These are phyloP conservation scores for Ophiostoma sp. DNA, from an alignment of 2,329 filamentous ascomycete genomes.

Conservation along the genomic window DNA sequence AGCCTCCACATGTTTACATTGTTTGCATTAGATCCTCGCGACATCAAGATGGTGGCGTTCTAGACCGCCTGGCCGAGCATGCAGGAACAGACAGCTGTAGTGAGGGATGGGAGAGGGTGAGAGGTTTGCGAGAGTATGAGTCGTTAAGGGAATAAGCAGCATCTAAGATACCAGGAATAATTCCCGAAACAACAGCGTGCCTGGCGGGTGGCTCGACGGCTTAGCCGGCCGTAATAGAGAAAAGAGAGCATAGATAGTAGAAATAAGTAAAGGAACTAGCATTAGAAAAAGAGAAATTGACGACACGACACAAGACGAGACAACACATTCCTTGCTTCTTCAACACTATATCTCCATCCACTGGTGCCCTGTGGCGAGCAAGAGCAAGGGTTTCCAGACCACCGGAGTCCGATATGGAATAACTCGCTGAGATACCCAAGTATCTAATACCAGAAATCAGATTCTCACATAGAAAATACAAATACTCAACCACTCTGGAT, in stretches of 20 bases:
- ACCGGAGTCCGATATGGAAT: slow-evolving; percentile 1
- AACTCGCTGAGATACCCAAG: neutral
- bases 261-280: too few species aligned
- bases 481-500: neutral
- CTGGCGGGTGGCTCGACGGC: too few species aligned
- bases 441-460: too few species aligned
- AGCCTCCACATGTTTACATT: too few species aligned
- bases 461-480: neutral
- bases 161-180: too few species aligned
- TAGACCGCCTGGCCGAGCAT: neutral
- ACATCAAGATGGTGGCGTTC: slow-evolving; percentile 3
- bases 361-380: neutral
- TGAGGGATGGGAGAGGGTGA: neutral
- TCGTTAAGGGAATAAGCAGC: too few species aligned
- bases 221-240: too few species aligned
- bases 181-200: too few species aligned
- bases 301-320: neutral
- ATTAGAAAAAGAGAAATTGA: neutral
- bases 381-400: neutral
- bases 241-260: too few species aligned
- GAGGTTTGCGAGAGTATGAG: neutral
- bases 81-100: neutral
- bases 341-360: neutral
- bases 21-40: too few species aligned
- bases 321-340: slow-evolving; percentile 1